Evolutionary conservation across 768 basidiomycete genomes (phyloP).

Genomic region (Auricularia sp.): DNA sequence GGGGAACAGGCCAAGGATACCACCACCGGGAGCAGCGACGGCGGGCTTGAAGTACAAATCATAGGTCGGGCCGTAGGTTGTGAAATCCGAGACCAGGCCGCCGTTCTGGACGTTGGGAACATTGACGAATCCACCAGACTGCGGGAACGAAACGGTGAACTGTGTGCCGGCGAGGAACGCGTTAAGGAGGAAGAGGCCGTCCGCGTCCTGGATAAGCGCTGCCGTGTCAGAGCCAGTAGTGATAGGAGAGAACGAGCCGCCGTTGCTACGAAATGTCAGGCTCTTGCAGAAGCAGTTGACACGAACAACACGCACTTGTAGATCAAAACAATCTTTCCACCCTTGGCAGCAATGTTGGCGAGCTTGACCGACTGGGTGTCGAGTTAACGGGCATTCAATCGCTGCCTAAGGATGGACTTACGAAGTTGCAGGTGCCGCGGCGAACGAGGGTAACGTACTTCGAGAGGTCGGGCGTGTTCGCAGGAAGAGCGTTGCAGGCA

Average conservation of each 20-base stretch:
- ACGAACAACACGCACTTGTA: slow-evolving; percentile 3
- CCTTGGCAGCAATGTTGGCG: slow-evolving; percentile 13
- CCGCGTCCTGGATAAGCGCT: slow-evolving; percentile 8
- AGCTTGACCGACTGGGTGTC: slow-evolving; percentile 14
- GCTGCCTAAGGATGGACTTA: not conserved
- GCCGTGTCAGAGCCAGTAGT: slow-evolving; percentile 2
- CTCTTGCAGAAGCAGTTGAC: not conserved
- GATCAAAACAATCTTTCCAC: slow-evolving; percentile 8
- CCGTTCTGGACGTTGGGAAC: slow-evolving; percentile 18
- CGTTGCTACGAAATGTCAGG: slow-evolving; percentile 4
- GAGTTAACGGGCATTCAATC: no score
- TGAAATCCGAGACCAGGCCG: slow-evolving; percentile 19
- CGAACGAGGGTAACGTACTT: slow-evolving; percentile 22
- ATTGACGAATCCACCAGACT: slow-evolving; percentile 7
- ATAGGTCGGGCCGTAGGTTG: slow-evolving; percentile 26
- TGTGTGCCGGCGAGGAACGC: slow-evolving; percentile 4
- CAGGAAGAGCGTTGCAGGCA: slow-evolving; percentile 21
- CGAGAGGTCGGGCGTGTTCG: slow-evolving; percentile 17
- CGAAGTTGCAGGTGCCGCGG: slow-evolving; percentile 19
- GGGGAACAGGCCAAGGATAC: slow-evolving; percentile 13
- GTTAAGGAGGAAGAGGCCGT: slow-evolving; percentile 5
- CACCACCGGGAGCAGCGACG: slow-evolving; percentile 12
- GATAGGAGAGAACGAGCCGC: slow-evolving; percentile 4
- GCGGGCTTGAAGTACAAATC: slow-evolving; percentile 16
- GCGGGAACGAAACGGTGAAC: slow-evolving; percentile 5